Conservation (phyloP, 192 early-diverging fungal genomes). For the Thoreauomyces humboldtii region DNA sequence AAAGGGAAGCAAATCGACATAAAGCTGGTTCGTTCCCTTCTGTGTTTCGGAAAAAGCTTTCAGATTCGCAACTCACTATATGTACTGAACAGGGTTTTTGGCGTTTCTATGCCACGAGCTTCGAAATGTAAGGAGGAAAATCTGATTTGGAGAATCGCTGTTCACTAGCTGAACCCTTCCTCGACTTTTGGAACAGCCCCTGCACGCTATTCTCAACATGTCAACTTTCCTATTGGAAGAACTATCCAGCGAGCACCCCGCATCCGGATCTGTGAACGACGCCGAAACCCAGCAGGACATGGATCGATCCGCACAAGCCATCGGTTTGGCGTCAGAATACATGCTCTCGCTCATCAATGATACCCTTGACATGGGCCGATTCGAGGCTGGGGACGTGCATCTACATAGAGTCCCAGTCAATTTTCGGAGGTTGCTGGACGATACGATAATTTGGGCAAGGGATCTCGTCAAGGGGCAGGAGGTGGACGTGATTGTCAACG, state of each 20-base stretch:
- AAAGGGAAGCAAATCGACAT: slow-evolving; percentile 3
- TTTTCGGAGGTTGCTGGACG: slow-evolving; percentile 7
- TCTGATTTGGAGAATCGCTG: neutral
- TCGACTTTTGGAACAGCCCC: slow-evolving; percentile 7
- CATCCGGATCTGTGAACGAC: neutral
- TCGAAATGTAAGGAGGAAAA: slow-evolving; percentile 31
- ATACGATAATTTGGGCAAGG: neutral
- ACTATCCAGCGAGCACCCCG: neutral
- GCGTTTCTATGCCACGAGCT: slow-evolving; percentile 30
- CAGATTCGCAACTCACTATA: too few relatives aligned
- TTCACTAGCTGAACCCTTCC: neutral
- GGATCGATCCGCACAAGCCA: slow-evolving; percentile 19
- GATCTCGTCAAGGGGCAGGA: slow-evolving; percentile 7
- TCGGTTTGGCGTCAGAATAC: slow-evolving; percentile 28
- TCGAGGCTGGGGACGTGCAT: slow-evolving; percentile 22
- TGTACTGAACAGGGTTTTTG: slow-evolving; percentile 29
- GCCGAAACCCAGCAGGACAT: neutral
- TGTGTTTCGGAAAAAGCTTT: too few relatives aligned
- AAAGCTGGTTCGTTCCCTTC: too few relatives aligned
- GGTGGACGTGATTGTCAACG: neutral
- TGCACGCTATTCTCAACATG: slow-evolving; percentile 33
- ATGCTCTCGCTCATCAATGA: slow-evolving; percentile 36
- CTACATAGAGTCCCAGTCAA: slow-evolving; percentile 14
- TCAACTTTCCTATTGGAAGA: slow-evolving; percentile 25
- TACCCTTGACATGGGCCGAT: slow-evolving; percentile 25